Percentiles rank a stretch among this genome's conserved stretches.
phyloP scores from a whole-genome alignment of 1,284 basidiomycete genomes.

The Agroathelia rolfsii region DNA sequence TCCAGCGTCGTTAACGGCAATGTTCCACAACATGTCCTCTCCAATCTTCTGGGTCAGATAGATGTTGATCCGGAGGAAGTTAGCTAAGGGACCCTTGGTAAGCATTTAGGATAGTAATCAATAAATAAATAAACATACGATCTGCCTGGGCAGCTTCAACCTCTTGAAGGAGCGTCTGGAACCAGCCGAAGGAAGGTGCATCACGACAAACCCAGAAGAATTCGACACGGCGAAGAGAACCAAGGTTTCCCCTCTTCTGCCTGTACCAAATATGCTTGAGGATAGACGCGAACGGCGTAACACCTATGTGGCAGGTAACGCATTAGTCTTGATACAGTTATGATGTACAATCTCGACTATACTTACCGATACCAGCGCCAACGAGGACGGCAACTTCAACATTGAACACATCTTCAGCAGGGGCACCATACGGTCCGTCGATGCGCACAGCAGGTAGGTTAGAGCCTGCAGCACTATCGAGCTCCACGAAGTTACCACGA shows the following conservation, averaged over 20 bases:
- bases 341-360: too few relatives aligned
- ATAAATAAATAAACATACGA: constrained; percentile 46
- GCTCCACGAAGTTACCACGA: constrained; percentile 73
- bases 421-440: constrained; percentile 83
- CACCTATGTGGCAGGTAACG: constrained; percentile 33
- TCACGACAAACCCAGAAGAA: constrained; percentile 90
- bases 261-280: constrained; percentile 91
- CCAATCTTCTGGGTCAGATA: constrained; percentile 82
- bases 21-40: constrained; percentile 84
- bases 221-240: constrained; percentile 73
- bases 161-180: constrained; percentile 76
- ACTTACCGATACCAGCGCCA: constrained; percentile 80
- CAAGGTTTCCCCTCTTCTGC: constrained; percentile 66
- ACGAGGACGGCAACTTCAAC: constrained; percentile 79
- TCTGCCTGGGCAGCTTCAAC: constrained; percentile 79
- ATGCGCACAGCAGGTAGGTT: constrained; percentile 67
- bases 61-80: constrained; percentile 84
- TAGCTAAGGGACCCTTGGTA: constrained; percentile 53
- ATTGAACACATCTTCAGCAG: constrained; percentile 83
- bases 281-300: constrained; percentile 85
- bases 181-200: constrained; percentile 88
- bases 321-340: constrained; percentile 4
- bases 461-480: constrained; percentile 44
- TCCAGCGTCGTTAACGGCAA: constrained; percentile 78
- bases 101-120: too few relatives aligned